Percentiles rank a stretch among this genome's conserved stretches.
These are phyloP conservation scores for Colletotrichum aenigma DNA, from an alignment of 2,329 filamentous ascomycete genomes.

Conservation along the genomic window DNA sequence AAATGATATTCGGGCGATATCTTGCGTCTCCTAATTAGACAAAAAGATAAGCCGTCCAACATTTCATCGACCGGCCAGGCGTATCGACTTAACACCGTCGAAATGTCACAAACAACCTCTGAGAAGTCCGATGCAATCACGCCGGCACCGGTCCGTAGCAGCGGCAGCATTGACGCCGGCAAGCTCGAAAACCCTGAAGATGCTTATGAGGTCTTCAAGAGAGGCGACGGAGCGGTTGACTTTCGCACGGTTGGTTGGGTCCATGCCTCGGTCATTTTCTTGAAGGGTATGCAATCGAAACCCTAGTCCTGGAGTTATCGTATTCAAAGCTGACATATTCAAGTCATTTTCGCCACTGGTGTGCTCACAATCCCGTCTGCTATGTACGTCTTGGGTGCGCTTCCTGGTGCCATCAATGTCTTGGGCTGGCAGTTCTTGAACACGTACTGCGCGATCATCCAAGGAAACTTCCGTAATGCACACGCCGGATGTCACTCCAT, in stretches of 20 bases:
- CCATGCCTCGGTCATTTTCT: constrained; percentile 51
- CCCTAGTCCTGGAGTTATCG: neutral
- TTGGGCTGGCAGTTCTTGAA: constrained; percentile 45
- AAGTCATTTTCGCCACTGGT: constrained; percentile 47
- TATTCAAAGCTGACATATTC: neutral
- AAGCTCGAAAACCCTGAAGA: constrained; percentile 30
- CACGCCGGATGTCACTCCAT: constrained; percentile 44
- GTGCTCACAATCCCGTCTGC: constrained; percentile 46
- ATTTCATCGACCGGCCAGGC: neutral
- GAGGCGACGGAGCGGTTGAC: constrained; percentile 44
- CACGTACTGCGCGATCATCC: constrained; percentile 43
- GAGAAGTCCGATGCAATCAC: constrained; percentile 24
- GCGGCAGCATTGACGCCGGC: constrained; percentile 24
- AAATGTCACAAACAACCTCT: constrained; percentile 17
- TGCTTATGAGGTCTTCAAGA: constrained; percentile 48
- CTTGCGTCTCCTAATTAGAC: neutral
- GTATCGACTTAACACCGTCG: neutral
- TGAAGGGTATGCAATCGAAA: constrained; percentile 36
- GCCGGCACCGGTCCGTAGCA: constrained; percentile 22
- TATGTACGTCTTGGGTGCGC: constrained; percentile 45
- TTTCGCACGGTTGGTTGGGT: constrained; percentile 54
- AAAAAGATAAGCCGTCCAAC: neutral
- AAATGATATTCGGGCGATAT: neutral
- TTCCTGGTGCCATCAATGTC: constrained; percentile 46
- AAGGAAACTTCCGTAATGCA: constrained; percentile 41